Evolutionary conservation across 495 filamentous ascomycete species (phyloP).

Genomic region (Arthonia radiata): DNA sequence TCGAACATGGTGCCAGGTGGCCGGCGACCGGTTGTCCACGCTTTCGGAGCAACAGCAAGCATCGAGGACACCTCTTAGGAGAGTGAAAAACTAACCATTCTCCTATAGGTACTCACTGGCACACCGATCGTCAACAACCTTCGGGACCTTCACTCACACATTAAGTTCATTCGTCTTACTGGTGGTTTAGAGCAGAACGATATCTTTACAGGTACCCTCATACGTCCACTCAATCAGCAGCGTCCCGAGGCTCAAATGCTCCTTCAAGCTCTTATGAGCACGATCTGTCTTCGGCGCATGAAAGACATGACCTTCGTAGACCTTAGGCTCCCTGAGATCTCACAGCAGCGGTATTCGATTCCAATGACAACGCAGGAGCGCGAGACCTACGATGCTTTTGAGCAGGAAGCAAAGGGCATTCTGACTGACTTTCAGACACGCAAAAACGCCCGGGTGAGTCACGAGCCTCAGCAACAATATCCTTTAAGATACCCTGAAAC

Average conservation of each 20-base stretch:
- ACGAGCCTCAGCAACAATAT: no score
- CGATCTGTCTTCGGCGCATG: constrained; percentile 59
- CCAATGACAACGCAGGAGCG: constrained; percentile 50
- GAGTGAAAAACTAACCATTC: no score
- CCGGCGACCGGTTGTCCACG: no score
- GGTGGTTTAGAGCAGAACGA: constrained; percentile 54
- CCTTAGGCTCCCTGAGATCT: constrained; percentile 50
- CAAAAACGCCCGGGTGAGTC: no score
- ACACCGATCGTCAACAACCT: constrained; percentile 38
- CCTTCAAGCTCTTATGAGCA: constrained; percentile 53
- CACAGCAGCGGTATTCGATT: constrained; percentile 58
- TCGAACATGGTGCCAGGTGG: no score
- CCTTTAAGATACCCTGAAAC: no score
- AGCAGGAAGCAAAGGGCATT: constrained; percentile 51
- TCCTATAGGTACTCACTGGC: constrained; percentile 56
- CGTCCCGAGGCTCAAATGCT: constrained; percentile 33
- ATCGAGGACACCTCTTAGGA: no score
- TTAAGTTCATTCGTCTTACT: constrained; percentile 53
- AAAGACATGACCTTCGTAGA: constrained; percentile 87
- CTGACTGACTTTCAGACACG: constrained; percentile 37
- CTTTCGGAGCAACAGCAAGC: no score
- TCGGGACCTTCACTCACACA: constrained; percentile 58
- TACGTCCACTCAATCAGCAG: constrained; percentile 39
- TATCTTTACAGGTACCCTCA: constrained; percentile 52
- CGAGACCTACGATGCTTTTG: constrained; percentile 57